A percentile compares a stretch with the other conserved stretches of the same genome.
Evolutionary conservation across 164 flowering plant genomes (phyloP).

Genomic region (Platanus orientalis): DNA sequence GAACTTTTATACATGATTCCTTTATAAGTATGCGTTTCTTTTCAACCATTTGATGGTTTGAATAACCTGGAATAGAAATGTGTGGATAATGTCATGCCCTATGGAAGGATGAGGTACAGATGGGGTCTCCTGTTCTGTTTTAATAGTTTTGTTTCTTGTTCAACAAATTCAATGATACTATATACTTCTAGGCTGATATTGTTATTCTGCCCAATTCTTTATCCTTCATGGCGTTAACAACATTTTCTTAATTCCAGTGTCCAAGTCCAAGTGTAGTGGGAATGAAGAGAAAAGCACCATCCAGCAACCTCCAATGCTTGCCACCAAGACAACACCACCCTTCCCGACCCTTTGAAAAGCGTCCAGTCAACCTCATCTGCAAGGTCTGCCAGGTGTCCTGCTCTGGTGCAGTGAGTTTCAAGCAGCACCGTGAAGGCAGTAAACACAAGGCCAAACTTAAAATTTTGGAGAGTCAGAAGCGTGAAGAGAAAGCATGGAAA

Average conservation of each 20-base stretch:
- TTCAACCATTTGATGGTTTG: too few species aligned
- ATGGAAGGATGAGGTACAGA: too few species aligned
- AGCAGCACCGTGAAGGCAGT: constrained; percentile 24
- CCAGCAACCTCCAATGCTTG: background rate
- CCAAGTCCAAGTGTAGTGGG: constrained; percentile 7
- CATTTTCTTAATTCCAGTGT: constrained; percentile 7
- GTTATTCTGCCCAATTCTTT: background rate
- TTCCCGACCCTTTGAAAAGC: too few species aligned
- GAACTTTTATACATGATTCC: too few species aligned
- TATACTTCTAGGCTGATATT: too few species aligned
- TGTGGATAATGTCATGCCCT: too few species aligned
- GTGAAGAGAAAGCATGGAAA: background rate
- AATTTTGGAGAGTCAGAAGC: background rate
- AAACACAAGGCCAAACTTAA: constrained; percentile 17
- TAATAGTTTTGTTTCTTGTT: too few species aligned
- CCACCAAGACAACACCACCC: constrained; percentile 2
- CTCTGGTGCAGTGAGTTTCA: constrained; percentile 7
- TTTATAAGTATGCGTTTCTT: too few species aligned
- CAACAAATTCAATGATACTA: too few species aligned
- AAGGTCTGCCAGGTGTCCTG: constrained; percentile 26
- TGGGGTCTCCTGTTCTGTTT: too few species aligned
- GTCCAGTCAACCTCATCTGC: constrained; percentile 13
- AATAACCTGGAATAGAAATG: too few species aligned
- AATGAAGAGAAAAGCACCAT: constrained; percentile 14
- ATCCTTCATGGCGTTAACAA: background rate